A percentile compares a stretch with the other conserved stretches of the same genome.
phyloP scores from a whole-genome alignment of 345 rosid species.

The Limnanthes douglasii region DNA sequence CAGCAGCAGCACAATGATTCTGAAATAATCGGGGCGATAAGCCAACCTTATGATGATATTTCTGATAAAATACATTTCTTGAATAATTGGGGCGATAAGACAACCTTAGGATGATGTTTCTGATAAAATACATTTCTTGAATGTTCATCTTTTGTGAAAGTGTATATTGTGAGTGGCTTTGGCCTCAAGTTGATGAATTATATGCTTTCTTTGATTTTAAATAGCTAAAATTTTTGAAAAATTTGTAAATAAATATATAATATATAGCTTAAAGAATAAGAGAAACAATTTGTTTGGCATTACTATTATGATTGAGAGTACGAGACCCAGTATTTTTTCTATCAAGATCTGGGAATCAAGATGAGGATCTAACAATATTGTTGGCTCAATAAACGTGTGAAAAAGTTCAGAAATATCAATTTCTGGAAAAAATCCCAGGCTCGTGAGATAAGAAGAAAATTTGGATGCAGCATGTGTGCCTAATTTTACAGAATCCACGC shows the following conservation, averaged over 20 bases:
- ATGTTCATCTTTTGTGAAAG: slow-evolving; percentile 58
- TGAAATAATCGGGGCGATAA: slow-evolving; percentile 37
- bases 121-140: slow-evolving; percentile 38
- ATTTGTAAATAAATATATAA: not conserved
- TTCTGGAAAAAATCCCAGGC: too few species aligned
- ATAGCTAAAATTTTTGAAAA: slow-evolving; percentile 26
- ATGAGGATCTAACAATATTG: slow-evolving; percentile 69
- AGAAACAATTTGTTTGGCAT: slow-evolving; percentile 9
- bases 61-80: slow-evolving; percentile 29
- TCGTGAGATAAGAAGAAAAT: too few species aligned
- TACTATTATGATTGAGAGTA: slow-evolving; percentile 79
- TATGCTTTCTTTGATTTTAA: slow-evolving; percentile 68
- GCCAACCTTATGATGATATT: slow-evolving; percentile 35
- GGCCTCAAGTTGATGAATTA: slow-evolving; percentile 52
- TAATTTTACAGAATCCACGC: too few species aligned
- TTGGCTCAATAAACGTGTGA: slow-evolving; percentile 65
- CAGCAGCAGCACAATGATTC: slow-evolving; percentile 34
- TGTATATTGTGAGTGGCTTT: slow-evolving; percentile 74
- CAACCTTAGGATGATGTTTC: slow-evolving; percentile 57
- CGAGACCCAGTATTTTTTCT: slow-evolving; percentile 84
- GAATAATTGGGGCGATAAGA: not conserved
- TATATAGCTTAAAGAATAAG: not conserved
- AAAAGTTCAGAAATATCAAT: too few species aligned
- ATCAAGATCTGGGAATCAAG: slow-evolving; percentile 53
- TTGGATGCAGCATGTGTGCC: slow-evolving; percentile 50